Conservation (phyloP, 2,329 filamentous ascomycete species). For the Tympanopsis confertula region DNA sequence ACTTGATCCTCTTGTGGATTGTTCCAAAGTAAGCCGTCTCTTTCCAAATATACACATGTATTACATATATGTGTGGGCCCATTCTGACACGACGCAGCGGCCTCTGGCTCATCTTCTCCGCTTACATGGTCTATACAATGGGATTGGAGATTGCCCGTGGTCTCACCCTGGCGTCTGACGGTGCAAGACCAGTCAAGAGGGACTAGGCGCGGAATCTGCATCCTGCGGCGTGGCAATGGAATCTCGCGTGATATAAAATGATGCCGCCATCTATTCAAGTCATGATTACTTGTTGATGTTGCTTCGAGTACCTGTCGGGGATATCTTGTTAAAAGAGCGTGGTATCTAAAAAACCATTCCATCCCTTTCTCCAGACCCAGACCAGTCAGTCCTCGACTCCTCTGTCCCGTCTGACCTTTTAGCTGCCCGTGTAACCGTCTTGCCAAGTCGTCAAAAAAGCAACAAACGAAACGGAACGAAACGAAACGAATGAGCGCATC, state of each 20-base stretch:
- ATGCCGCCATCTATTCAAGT: too few species aligned
- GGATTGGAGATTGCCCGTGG: slow-evolving; percentile 36
- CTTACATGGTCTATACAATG: slow-evolving; percentile 36
- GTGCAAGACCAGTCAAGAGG: slow-evolving; percentile 20
- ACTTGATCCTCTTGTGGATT: slow-evolving; percentile 40
- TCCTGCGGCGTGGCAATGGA: too few species aligned
- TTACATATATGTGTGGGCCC: background rate
- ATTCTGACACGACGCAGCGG: slow-evolving; percentile 23
- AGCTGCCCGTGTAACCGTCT: background rate
- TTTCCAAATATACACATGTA: background rate
- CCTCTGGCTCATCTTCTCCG: slow-evolving; percentile 39
- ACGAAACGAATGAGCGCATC: too few species aligned
- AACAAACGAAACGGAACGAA: too few species aligned
- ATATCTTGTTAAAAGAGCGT: too few species aligned
- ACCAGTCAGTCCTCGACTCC: background rate
- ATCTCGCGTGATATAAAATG: too few species aligned
- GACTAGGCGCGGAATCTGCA: too few species aligned
- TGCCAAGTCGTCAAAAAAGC: too few species aligned
- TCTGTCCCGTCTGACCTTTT: background rate
- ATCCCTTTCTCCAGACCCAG: slow-evolving; percentile 1
- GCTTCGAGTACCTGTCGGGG: too few species aligned
- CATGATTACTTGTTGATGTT: too few species aligned
- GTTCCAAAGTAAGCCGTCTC: slow-evolving; percentile 41
- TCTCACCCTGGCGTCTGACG: slow-evolving; percentile 23
- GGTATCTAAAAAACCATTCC: background rate